Conservation (phyloP, 2,329 filamentous ascomycete genomes). For the Coniochaeta sp. region DNA sequence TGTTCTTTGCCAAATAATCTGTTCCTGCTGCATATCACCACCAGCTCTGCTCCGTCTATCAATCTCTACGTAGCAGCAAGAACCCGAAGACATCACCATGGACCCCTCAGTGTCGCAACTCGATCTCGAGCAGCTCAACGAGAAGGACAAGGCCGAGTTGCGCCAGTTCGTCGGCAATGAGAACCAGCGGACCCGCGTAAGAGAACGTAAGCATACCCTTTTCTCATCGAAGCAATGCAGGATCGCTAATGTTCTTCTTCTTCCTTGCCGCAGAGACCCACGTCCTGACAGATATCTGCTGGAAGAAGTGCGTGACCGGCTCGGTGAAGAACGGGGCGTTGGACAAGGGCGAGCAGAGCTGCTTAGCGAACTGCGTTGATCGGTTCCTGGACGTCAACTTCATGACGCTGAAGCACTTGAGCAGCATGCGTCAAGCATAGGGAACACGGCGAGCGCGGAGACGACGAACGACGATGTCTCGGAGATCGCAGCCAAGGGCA, state of each 20-base stretch:
- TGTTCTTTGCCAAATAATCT: not conserved
- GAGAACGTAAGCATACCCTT: constrained; percentile 40
- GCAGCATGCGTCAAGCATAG: constrained; percentile 42
- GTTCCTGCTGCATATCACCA: not conserved
- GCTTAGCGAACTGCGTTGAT: constrained; percentile 88
- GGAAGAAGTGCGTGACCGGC: constrained; percentile 83
- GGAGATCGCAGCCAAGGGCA: not conserved
- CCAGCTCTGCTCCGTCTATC: not conserved
- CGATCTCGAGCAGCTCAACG: constrained; percentile 69
- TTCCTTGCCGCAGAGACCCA: constrained; percentile 38
- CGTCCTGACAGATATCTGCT: constrained; percentile 68
- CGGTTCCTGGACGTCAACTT: constrained; percentile 86
- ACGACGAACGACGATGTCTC: not conserved
- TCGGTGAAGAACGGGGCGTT: constrained; percentile 65
- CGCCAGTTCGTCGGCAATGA: constrained; percentile 81
- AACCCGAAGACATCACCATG: not conserved
- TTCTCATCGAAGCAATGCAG: not conserved
- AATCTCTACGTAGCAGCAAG: not conserved
- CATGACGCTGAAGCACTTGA: constrained; percentile 77
- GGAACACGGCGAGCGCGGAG: not conserved
- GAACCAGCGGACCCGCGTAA: constrained; percentile 69
- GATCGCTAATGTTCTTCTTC: not conserved
- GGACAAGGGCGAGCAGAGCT: constrained; percentile 71
- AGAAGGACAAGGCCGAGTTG: constrained; percentile 79
- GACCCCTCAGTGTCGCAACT: constrained; percentile 34